Evolutionary conservation across 768 basidiomycete species (phyloP).

Genomic region (Pseudohyphozyma bogoriensis): DNA sequence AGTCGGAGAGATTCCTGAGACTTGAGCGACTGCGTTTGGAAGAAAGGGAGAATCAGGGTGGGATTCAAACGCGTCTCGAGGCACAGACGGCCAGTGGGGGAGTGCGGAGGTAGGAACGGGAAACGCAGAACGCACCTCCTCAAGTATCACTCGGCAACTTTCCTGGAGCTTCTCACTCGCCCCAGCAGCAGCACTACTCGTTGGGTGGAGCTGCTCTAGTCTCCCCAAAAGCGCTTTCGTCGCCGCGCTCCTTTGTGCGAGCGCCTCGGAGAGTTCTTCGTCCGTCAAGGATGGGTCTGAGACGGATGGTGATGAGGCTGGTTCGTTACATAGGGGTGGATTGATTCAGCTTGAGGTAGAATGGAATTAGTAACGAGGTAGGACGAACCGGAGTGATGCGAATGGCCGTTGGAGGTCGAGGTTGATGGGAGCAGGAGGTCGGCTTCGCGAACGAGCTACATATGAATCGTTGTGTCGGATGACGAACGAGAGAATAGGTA

Average conservation of each 20-base stretch:
- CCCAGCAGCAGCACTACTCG: background rate
- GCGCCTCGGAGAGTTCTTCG: constrained; percentile 14
- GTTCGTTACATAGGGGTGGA: background rate
- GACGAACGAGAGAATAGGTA: too few species aligned
- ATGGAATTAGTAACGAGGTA: too few species aligned
- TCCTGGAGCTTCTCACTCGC: constrained; percentile 3
- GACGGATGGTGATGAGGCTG: constrained; percentile 2
- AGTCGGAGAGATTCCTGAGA: constrained; percentile 26
- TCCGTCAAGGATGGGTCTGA: constrained; percentile 9
- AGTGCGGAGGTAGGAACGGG: too few species aligned
- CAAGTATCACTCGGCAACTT: constrained; percentile 6
- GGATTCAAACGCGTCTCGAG: background rate
- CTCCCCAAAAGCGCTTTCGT: constrained; percentile 15
- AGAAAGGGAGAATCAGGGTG: background rate
- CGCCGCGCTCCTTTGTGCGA: constrained; percentile 9
- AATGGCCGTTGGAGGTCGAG: background rate
- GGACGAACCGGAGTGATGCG: background rate
- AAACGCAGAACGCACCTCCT: constrained; percentile 1
- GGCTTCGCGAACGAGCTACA: constrained; percentile 3
- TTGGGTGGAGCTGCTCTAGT: constrained; percentile 12
- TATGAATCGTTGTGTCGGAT: too few species aligned
- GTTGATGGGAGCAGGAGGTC: background rate
- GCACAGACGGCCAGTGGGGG: too few species aligned
- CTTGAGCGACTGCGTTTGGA: constrained; percentile 4
- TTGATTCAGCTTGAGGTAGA: background rate